Evolutionary conservation across 2,329 filamentous ascomycete genomes (phyloP).

Genomic region (Fusarium cicatricum): DNA sequence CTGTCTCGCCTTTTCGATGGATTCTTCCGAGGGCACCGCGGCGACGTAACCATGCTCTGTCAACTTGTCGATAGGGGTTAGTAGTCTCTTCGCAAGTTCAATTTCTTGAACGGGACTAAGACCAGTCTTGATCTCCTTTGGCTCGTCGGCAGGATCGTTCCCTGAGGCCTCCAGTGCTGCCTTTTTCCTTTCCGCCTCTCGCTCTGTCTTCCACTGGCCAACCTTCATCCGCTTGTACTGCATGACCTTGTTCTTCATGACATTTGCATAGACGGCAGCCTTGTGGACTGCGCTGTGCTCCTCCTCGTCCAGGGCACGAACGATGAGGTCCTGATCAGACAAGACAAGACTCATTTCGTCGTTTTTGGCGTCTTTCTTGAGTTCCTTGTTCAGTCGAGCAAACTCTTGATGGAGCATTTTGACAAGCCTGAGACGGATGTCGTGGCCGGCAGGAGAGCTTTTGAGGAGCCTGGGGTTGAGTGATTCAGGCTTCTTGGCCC

Average conservation of each 20-base stretch:
- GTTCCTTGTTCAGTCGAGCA: constrained; percentile 70
- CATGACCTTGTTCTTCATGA: constrained; percentile 83
- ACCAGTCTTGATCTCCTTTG: constrained; percentile 72
- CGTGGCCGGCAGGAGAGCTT: constrained; percentile 64
- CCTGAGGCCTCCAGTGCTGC: constrained; percentile 45
- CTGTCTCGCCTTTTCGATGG: constrained; percentile 71
- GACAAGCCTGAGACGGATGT: constrained; percentile 64
- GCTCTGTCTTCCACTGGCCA: constrained; percentile 74
- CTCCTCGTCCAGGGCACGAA: constrained; percentile 78
- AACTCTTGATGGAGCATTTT: constrained; percentile 72
- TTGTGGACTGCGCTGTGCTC: constrained; percentile 75
- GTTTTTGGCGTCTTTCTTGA: constrained; percentile 60
- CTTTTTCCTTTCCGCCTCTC: constrained; percentile 52
- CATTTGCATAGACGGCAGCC: constrained; percentile 77
- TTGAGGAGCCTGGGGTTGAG: constrained; percentile 74
- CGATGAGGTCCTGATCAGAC: constrained; percentile 72
- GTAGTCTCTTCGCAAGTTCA: constrained; percentile 66
- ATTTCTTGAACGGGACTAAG: constrained; percentile 74
- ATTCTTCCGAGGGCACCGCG: constrained; percentile 67
- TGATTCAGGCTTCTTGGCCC: constrained; percentile 54
- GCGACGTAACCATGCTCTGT: constrained; percentile 79
- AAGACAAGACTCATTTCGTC: constrained; percentile 63
- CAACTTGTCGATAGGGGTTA: constrained; percentile 71
- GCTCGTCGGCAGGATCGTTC: constrained; percentile 45
- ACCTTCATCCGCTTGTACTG: constrained; percentile 78